phyloP scores from a whole-genome alignment of 768 basidiomycete genomes.

The Termitomyces titanicus region DNA sequence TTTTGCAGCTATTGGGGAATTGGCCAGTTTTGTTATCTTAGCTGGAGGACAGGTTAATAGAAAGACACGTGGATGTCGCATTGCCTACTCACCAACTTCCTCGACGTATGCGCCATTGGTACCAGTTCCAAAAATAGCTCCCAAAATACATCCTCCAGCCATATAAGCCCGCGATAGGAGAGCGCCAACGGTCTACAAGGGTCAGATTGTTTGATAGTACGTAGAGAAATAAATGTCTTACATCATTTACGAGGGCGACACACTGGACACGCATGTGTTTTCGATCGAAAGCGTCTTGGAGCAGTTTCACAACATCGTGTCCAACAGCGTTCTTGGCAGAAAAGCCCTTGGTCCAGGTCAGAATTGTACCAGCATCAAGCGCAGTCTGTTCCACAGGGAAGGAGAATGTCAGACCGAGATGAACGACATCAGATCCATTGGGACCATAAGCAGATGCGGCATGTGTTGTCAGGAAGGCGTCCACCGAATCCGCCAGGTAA shows the following conservation, averaged over 20 bases:
- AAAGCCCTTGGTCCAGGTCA: conserved; percentile 97
- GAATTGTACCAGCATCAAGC: conserved; percentile 81
- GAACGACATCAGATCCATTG: conserved; percentile 32
- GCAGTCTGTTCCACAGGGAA: conserved; percentile 98
- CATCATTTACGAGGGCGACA: conserved; percentile 92
- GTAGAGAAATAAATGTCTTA: conserved; percentile 31
- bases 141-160: conserved; percentile 85
- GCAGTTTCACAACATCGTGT: conserved; percentile 81
- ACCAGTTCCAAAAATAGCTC: conserved; percentile 95
- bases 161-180: conserved; percentile 91
- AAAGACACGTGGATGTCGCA: neutral
- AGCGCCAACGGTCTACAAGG: conserved; percentile 85
- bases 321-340: conserved; percentile 88
- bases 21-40: conserved; percentile 81
- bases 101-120: conserved; percentile 99
- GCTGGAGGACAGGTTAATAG: conserved; percentile 23
- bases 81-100: conserved; percentile 47
- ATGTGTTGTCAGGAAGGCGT: conserved; percentile 80
- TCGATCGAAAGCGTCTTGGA: conserved; percentile 89
- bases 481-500: conserved; percentile 96
- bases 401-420: conserved; percentile 91
- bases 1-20: conserved; percentile 51
- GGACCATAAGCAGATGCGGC: conserved; percentile 30
- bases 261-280: conserved; percentile 92
- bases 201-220: neutral